Conservation (phyloP, 148 eudicot species). For the Vaccinium corymbosum region DNA sequence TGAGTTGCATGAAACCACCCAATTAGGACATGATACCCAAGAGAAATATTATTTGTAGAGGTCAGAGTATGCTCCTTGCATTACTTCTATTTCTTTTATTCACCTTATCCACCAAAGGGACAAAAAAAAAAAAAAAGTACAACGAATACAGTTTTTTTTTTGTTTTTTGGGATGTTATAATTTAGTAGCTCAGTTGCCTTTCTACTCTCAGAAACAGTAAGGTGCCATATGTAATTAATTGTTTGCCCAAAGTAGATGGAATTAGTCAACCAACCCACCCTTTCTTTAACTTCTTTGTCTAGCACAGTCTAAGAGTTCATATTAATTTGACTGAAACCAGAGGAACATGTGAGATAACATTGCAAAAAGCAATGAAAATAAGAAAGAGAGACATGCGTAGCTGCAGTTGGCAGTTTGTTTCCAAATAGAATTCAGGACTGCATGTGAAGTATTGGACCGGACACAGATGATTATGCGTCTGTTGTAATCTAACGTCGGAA, state of each 20-base stretch:
- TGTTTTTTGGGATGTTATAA: not conserved
- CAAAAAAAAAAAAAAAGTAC: not conserved
- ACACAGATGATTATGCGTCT: not conserved
- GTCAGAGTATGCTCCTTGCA: not conserved
- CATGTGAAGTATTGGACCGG: not conserved
- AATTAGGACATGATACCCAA: not conserved
- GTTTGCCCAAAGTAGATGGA: not conserved
- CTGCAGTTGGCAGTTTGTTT: slow-evolving; percentile 7
- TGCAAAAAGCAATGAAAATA: not conserved
- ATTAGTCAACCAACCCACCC: not conserved
- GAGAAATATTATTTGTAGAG: not conserved
- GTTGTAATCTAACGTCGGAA: not conserved
- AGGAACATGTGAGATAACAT: not conserved
- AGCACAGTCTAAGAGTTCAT: not conserved
- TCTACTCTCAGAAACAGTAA: not conserved
- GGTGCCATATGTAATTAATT: not conserved
- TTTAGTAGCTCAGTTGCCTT: not conserved
- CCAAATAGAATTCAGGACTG: not conserved
- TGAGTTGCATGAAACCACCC: not conserved
- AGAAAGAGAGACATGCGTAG: not conserved
- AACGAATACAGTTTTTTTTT: not conserved
- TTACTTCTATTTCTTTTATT: not conserved
- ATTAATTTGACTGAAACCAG: not conserved
- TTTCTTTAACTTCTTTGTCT: not conserved
- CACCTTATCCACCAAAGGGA: not conserved